Base-by-base conservation (phyloP, 441 rosid genomes). In the Geranium incanum region DNA sequence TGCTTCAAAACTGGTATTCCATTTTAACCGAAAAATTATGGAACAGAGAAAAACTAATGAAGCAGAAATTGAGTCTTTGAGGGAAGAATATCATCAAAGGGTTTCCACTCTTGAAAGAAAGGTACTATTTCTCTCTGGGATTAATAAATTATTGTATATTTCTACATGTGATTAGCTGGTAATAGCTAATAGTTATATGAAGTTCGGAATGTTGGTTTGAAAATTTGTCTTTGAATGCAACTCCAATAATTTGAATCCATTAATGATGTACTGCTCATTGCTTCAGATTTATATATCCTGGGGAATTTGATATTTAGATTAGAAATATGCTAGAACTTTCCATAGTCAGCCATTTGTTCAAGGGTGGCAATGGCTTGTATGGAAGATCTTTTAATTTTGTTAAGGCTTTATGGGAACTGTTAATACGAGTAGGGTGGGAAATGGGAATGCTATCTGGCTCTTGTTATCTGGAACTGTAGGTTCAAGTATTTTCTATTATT, bases 81-180 rank as follows among this genome's bases (percentile, higher is more conserved):
- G 95, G 73, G 99, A 93, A 83, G 98, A 93, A 86, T 95, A 91
- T 81, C 98, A 89, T 85, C 99, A 95, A 83, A 86, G 95, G 84
- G 90, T 93, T 84, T 87, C 94, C 67, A 84, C 89, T 70, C 94
- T 95, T 67, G 99, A 95, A 84, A 91, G 97, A 75, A 93, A 91
- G 97, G 99, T 91, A 70, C 52, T 52, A 69, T 33, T 45, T 28
- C 11, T 38, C 28, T 38, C 48, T n/a, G 12, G 33, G 67, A 64
- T 28, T 28, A 59, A 64, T 64, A 16, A 33, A 16, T 38, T 67
- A 4, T 67, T 37, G 69, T 16, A 33, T 36, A 15, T 66, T 3
- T 66, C 39, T 38, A 36, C 1, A 19, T 39, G 8, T 4, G 33
- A 38, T 16, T 38, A 6, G 48, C 37, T 28, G 67, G 67, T 63